Evolutionary conservation across 805 yeast genomes (phyloP), one percentile per base, ranked within the genome.

Genomic region (Lipomyces oligophaga): DNA sequence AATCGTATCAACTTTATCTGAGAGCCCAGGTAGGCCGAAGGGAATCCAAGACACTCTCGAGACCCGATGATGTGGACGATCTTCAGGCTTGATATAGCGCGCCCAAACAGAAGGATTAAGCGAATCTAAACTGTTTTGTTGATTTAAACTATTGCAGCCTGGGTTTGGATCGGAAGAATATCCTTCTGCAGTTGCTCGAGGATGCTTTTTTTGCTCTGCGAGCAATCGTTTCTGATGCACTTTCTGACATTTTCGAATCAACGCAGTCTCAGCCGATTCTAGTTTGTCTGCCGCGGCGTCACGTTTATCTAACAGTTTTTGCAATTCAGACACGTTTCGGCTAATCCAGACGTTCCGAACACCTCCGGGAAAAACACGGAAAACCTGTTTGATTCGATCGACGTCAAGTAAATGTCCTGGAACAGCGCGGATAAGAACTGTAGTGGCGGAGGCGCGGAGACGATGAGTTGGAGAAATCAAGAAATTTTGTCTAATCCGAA

Each of bases 1-100:
- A 60, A 90, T 76, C 22, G 96, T 83, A 59, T 83, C 82, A 44
- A 89, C 96, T 68, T 88, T 88, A 65, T 83, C 68, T 41, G 93
- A 86, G 56, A 79, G 68, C 43, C 45, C 43, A 4, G 49, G 48
- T 5, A 80, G 68, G 43, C 78, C 80, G 8, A 74, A 68, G 5
- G 59, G 39, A 1, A 47, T 32, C 38, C 53, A 31, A 1, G 41
- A 36, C 24, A 41, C 32, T 10, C 16, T 22, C 18, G 47, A 60
- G 54, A 83, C 69, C 53, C 74, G 76, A 62, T 83, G 86, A 31
- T 80, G 79, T 34, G 95, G 95, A 58, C 85, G 72, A 65, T 85
- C 84, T 59, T 77, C 76, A 24, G 66, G 70, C 3, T 72, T 70
- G 52, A 86, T 72, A 63, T 84, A 85, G 35, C 38, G 36, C 24